These are phyloP conservation scores for Antrodiella citrinella DNA, from an alignment of 768 basidiomycete genomes.

Conservation along the genomic window DNA sequence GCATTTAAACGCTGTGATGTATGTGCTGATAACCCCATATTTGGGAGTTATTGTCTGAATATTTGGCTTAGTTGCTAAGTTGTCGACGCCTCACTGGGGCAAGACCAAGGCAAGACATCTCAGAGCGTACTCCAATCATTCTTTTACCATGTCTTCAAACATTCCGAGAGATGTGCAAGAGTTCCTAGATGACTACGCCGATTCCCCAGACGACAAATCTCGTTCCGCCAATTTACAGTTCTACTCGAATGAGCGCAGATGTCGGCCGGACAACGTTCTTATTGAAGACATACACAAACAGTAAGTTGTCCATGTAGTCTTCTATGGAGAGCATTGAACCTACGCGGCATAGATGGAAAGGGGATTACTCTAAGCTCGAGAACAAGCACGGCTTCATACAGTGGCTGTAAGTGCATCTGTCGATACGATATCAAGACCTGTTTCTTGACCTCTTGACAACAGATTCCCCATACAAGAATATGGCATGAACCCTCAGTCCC, in stretches of 20 bases:
- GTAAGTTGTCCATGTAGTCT: constrained; percentile 26
- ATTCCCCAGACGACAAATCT: constrained; percentile 28
- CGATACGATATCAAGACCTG: too few species aligned
- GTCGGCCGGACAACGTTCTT: constrained; percentile 50
- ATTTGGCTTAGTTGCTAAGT: too few species aligned
- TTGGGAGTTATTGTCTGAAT: not conserved
- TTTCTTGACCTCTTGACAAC: constrained; percentile 2
- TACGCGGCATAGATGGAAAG: constrained; percentile 44
- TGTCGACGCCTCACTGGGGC: too few species aligned
- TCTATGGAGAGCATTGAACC: not conserved
- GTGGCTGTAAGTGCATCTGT: constrained; percentile 75
- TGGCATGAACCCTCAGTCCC: constrained; percentile 63
- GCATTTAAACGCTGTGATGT: not conserved
- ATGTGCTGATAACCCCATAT: not conserved
- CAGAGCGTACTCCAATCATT: too few species aligned
- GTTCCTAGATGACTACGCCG: constrained; percentile 50
- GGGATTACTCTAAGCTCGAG: constrained; percentile 56
- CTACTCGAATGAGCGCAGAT: constrained; percentile 48
- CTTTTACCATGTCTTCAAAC: not conserved
- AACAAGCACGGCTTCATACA: constrained; percentile 68
- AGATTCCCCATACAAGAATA: constrained; percentile 71
- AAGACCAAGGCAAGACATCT: too few species aligned
- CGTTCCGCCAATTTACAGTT: constrained; percentile 48
- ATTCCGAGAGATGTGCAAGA: constrained; percentile 49
- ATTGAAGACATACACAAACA: constrained; percentile 57